Percentiles rank a stretch among this genome's conserved stretches.
Conservation (phyloP, 345 rosid species). For the Bruguiera gymnorhiza region DNA sequence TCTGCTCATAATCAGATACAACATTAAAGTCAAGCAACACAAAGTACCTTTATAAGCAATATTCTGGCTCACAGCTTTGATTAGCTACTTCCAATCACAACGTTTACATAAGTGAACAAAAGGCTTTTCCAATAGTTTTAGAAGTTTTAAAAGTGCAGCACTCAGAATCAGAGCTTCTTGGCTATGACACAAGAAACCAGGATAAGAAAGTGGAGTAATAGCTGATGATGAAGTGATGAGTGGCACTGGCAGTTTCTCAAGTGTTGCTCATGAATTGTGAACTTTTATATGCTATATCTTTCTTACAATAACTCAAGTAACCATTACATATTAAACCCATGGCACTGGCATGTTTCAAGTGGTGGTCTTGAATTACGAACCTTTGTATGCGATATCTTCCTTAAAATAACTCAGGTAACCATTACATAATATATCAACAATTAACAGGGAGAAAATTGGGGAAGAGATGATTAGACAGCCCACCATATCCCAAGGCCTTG, state of each 20-base stretch:
- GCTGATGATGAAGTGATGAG: background rate
- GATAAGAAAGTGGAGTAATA: background rate
- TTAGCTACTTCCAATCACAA: conserved; percentile 6
- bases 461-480: conserved; percentile 8
- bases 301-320: too few species aligned
- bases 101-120: background rate
- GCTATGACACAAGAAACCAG: background rate
- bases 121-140: background rate
- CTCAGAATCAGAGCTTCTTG: background rate
- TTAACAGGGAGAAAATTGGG: too few species aligned
- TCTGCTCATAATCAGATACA: conserved; percentile 35
- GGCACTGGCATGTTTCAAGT: too few species aligned
- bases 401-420: too few species aligned
- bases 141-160: background rate
- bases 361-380: too few species aligned
- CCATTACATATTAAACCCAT: background rate
- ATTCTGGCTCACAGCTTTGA: background rate
- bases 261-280: too few species aligned
- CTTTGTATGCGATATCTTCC: too few species aligned
- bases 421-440: too few species aligned
- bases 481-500: conserved; percentile 96
- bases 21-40: background rate
- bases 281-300: too few species aligned
- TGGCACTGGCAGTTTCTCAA: too few species aligned
- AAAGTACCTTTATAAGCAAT: too few species aligned